Percentiles rank a stretch among this genome's conserved stretches.
These are phyloP conservation scores for Cyclotella kingstonii DNA, from an alignment of 108 stramenopile species.

Conservation along the genomic window DNA sequence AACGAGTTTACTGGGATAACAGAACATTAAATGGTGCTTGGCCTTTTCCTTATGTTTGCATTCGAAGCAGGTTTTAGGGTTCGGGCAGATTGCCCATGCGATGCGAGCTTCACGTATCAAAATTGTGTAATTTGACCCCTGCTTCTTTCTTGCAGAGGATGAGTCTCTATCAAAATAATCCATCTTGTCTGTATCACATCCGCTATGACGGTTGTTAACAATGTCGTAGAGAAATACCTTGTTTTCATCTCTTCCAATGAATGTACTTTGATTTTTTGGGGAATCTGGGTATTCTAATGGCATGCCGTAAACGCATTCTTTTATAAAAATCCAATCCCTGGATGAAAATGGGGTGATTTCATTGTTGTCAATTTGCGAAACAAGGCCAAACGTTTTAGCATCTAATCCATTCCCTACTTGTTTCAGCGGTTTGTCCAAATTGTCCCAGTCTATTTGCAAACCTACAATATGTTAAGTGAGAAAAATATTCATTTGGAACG, in stretches of 20 bases:
- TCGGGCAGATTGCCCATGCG: constrained; percentile 57
- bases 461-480: constrained; percentile 28
- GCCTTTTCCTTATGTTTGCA: constrained; percentile 31
- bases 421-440: constrained; percentile 67
- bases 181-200: constrained; percentile 92
- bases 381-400: constrained; percentile 51
- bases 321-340: constrained; percentile 87
- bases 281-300: constrained; percentile 28
- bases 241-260: constrained; percentile 39
- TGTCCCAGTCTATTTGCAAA: constrained; percentile 55
- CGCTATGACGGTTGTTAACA: constrained; percentile 83
- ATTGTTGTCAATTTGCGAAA: constrained; percentile 11
- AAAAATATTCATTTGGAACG: too few species aligned
- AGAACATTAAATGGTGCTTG: constrained; percentile 68
- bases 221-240: constrained; percentile 92
- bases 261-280: constrained; percentile 27
- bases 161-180: constrained; percentile 82
- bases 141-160: constrained; percentile 29
- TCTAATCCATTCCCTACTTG: constrained; percentile 77
- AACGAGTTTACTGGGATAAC: constrained; percentile 86
- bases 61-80: constrained; percentile 38
- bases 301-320: constrained; percentile 64
- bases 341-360: constrained; percentile 58
- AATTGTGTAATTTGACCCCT: constrained; percentile 31
- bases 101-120: constrained; percentile 67